These are phyloP conservation scores for Xylaria curta DNA, from an alignment of 495 filamentous ascomycete species.

Conservation along the genomic window DNA sequence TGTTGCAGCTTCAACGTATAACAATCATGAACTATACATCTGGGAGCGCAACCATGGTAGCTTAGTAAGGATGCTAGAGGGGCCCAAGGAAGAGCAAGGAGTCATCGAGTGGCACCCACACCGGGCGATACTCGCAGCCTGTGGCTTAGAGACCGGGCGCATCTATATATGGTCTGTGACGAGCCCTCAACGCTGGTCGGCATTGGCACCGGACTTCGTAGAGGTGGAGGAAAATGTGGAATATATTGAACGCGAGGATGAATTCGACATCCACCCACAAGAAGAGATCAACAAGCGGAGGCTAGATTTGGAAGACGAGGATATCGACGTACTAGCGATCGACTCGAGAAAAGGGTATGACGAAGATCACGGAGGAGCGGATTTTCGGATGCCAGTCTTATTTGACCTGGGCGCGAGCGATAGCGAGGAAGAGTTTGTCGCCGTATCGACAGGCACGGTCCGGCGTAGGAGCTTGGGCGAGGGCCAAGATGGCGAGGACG, in stretches of 20 bases:
- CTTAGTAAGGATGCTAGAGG: constrained; percentile 93
- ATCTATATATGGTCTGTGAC: constrained; percentile 94
- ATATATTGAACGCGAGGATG: constrained; percentile 93
- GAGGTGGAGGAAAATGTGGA: constrained; percentile 99
- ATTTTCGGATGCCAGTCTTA: constrained; percentile 86
- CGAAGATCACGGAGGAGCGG: constrained; percentile 57
- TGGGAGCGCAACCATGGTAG: constrained; percentile 96
- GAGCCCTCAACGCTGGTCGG: constrained; percentile 93
- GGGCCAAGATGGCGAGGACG: constrained; percentile 48
- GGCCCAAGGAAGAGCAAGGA: constrained; percentile 91
- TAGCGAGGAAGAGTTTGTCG: constrained; percentile 86
- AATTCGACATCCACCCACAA: constrained; percentile 96
- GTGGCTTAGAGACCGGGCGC: constrained; percentile 85
- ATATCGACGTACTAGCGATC: constrained; percentile 83
- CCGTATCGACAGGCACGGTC: constrained; percentile 84
- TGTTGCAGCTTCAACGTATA: constrained; percentile 90
- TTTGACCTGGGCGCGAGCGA: constrained; percentile 77
- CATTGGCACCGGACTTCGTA: constrained; percentile 92
- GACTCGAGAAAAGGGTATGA: constrained; percentile 67
- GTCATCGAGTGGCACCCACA: constrained; percentile 97
- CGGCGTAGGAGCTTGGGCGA: constrained; percentile 69
- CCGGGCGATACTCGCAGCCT: constrained; percentile 85
- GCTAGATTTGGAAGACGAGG: constrained; percentile 83
- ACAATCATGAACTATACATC: constrained; percentile 97
- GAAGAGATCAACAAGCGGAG: constrained; percentile 93